Percentiles rank a stretch among this genome's conserved stretches.
These are phyloP conservation scores for Lactarius vividus DNA, from an alignment of 768 basidiomycete genomes.

Conservation along the genomic window DNA sequence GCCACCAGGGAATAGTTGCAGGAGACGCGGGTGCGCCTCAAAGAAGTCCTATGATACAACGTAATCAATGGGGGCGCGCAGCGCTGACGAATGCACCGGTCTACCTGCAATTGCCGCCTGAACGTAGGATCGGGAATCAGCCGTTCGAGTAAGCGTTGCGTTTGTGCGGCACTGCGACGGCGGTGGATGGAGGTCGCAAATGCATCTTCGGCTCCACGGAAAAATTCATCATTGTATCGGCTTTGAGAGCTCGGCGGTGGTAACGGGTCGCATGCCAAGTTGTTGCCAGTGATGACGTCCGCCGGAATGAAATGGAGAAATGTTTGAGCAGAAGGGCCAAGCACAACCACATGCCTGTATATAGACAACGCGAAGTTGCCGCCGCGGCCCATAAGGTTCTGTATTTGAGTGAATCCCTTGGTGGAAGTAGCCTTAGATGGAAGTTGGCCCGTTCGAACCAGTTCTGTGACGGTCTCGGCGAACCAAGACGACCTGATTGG, in stretches of 20 bases:
- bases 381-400: slow-evolving; percentile 39
- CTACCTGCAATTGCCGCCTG: slow-evolving; percentile 55
- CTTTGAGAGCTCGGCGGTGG: slow-evolving; percentile 64
- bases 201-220: slow-evolving; percentile 58
- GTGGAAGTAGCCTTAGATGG: slow-evolving; percentile 38
- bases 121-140: slow-evolving; percentile 58
- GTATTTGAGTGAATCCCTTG: slow-evolving; percentile 35
- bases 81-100: slow-evolving; percentile 8
- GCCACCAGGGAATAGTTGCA: slow-evolving; percentile 60
- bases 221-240: slow-evolving; percentile 72
- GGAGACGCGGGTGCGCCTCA: slow-evolving; percentile 53
- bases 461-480: slow-evolving; percentile 46
- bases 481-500: slow-evolving; percentile 66
- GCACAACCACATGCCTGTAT: slow-evolving; percentile 77
- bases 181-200: slow-evolving; percentile 35
- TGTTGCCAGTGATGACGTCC: slow-evolving; percentile 47
- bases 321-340: slow-evolving; percentile 57
- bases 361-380: slow-evolving; percentile 48
- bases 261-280: slow-evolving; percentile 81
- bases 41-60: slow-evolving; percentile 44
- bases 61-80: neutral
- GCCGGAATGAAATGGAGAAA: slow-evolving; percentile 73
- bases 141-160: slow-evolving; percentile 53
- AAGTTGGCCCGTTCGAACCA: slow-evolving; percentile 37
- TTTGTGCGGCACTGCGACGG: slow-evolving; percentile 43